Conservation (phyloP, 1,284 basidiomycete species). For the Ganoderma lucidum region DNA sequence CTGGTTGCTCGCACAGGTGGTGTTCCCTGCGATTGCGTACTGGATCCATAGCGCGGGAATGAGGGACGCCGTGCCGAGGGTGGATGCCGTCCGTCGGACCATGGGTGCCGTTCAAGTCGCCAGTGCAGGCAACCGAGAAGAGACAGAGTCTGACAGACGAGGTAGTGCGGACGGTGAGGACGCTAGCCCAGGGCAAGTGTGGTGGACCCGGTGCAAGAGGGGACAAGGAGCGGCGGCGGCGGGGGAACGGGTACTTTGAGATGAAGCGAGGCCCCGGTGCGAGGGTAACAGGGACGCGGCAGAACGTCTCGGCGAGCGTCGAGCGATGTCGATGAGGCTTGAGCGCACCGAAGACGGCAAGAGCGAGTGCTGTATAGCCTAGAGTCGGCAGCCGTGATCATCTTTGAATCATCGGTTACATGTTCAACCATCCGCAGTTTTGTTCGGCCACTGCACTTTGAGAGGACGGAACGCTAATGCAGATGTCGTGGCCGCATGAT, state of each 20-base stretch:
- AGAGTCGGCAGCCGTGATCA: neutral
- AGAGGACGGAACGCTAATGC: neutral
- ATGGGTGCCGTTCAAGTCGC: neutral
- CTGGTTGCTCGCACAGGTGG: conserved; percentile 28
- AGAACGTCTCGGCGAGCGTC: neutral
- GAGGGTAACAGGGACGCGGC: neutral
- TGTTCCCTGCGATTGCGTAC: conserved; percentile 21
- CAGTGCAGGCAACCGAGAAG: neutral
- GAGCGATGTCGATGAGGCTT: neutral
- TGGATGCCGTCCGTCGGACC: neutral
- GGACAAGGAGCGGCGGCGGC: neutral
- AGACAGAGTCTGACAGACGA: neutral
- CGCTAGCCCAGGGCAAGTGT: neutral
- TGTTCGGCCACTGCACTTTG: neutral
- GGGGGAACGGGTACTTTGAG: neutral
- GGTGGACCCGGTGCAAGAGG: neutral
- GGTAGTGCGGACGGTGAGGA: neutral
- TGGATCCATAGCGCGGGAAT: conserved; percentile 5
- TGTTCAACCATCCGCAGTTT: neutral
- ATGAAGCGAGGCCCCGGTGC: too few relatives aligned
- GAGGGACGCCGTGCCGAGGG: neutral
- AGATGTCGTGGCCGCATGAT: neutral
- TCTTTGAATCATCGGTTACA: neutral
- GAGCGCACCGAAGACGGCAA: neutral
- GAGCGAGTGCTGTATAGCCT: neutral